Evolutionary conservation across 2,329 filamentous ascomycete genomes (phyloP).

Genomic region (Zymoseptoria tritici): DNA sequence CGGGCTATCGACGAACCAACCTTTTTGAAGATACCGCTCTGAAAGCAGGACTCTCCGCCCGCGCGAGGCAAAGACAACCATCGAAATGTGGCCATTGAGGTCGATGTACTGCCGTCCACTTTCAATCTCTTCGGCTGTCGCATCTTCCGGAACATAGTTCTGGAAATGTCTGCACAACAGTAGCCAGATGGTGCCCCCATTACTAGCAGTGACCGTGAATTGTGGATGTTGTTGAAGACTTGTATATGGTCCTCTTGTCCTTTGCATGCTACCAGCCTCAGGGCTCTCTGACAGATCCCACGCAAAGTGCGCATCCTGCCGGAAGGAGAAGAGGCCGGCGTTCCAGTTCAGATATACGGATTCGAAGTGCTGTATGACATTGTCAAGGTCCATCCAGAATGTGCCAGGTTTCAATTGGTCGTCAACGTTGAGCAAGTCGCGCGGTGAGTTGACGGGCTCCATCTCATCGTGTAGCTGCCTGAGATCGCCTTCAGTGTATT

Average conservation of each 20-base stretch:
- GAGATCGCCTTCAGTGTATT: constrained; percentile 6
- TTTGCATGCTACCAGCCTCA: constrained; percentile 25
- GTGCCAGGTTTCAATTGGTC: constrained; percentile 55
- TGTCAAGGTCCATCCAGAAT: constrained; percentile 88
- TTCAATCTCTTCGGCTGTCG: constrained; percentile 29
- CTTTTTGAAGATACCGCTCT: constrained; percentile 63
- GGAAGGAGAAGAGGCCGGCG: constrained; percentile 68
- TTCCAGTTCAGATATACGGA: constrained; percentile 98
- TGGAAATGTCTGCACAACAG: constrained; percentile 76
- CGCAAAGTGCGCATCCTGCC: constrained; percentile 82
- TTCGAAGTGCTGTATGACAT: constrained; percentile 85
- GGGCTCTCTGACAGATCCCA: constrained; percentile 56
- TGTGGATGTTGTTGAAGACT: constrained; percentile 63
- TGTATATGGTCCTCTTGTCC: constrained; percentile 54
- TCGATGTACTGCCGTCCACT: constrained; percentile 36
- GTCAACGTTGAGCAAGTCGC: constrained; percentile 32
- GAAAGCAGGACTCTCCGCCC: constrained; percentile 68
- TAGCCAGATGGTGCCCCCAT: constrained; percentile 66
- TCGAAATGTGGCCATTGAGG: constrained; percentile 70
- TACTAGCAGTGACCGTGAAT: constrained; percentile 47
- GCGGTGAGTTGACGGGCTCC: constrained; percentile 23
- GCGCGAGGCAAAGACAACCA: constrained; percentile 67
- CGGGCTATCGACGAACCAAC: constrained; percentile 87
- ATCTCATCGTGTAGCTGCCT: constrained; percentile 21
- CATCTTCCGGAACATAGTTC: constrained; percentile 21